A percentile compares a stretch with the other conserved stretches of the same genome.
Evolutionary conservation across 768 basidiomycete species (phyloP).

Genomic region (Termitomyces sp.): DNA sequence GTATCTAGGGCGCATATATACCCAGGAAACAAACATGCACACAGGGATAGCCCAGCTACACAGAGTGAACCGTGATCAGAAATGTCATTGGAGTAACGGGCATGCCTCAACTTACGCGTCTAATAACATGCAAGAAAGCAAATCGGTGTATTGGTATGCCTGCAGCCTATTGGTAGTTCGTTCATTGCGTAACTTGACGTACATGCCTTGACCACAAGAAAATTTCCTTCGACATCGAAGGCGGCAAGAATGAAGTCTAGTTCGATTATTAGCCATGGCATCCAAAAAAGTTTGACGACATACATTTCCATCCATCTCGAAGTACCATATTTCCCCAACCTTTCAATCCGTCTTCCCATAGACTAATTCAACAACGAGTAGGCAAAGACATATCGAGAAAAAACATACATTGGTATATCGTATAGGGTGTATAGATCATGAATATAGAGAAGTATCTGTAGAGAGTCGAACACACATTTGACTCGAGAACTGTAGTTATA

Average conservation of each 20-base stretch:
- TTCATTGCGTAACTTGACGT: background rate
- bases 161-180: slow-evolving; percentile 16
- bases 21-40: slow-evolving; percentile 76
- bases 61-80: background rate
- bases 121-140: slow-evolving; percentile 88
- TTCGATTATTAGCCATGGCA: background rate
- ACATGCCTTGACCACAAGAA: slow-evolving; percentile 69
- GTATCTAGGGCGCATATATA: slow-evolving; percentile 76
- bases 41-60: slow-evolving; percentile 83
- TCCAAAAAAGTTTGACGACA: slow-evolving; percentile 14
- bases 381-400: background rate
- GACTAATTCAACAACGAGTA: background rate
- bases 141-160: slow-evolving; percentile 83
- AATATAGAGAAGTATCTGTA: slow-evolving; percentile 75
- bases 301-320: slow-evolving; percentile 86
- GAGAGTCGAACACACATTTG: background rate
- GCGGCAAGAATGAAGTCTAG: slow-evolving; percentile 72
- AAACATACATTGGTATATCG: slow-evolving; percentile 75
- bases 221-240: slow-evolving; percentile 87
- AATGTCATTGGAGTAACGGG: background rate
- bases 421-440: slow-evolving; percentile 78
- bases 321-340: slow-evolving; percentile 75
- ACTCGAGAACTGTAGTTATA: slow-evolving; percentile 6
- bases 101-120: slow-evolving; percentile 54
- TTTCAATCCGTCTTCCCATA: slow-evolving; percentile 64